phyloP scores from a whole-genome alignment of 495 filamentous ascomycete species.

The Collariella sp. region DNA sequence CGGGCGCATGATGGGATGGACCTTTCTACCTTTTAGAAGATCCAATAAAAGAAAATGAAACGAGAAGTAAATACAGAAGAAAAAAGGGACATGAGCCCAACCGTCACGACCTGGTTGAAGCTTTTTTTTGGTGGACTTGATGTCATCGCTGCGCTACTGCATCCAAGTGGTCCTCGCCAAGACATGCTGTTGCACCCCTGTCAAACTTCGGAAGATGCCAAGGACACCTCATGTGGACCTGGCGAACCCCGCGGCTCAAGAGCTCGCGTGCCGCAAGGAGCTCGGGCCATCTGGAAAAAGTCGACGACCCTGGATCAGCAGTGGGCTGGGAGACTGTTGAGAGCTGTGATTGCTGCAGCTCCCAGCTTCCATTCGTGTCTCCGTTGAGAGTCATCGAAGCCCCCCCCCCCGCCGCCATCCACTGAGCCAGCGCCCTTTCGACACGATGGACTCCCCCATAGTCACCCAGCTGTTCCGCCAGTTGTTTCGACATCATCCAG shows the following conservation, averaged over 20 bases:
- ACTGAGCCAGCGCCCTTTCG: neutral
- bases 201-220: neutral
- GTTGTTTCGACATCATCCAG: conserved; percentile 67
- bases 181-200: neutral
- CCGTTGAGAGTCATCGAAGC: neutral
- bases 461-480: conserved; percentile 72
- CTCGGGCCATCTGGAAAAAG: conserved; percentile 25
- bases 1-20: neutral
- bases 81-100: neutral
- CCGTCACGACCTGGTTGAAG: neutral
- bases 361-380: conserved; percentile 2
- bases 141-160: conserved; percentile 11
- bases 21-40: neutral
- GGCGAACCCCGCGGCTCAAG: conserved; percentile 1
- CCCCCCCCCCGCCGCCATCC: no score
- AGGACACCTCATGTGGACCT: neutral
- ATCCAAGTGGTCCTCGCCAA: neutral
- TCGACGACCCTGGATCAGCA: neutral
- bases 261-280: conserved; percentile 7
- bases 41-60: neutral
- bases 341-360: neutral
- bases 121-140: conserved; percentile 7
- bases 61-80: neutral
- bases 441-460: conserved; percentile 71
- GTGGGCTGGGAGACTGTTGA: no score